Percentiles rank a stretch among this genome's conserved stretches.
phyloP scores from a whole-genome alignment of 768 basidiomycete species.

The Leucocoprinus leucothites region DNA sequence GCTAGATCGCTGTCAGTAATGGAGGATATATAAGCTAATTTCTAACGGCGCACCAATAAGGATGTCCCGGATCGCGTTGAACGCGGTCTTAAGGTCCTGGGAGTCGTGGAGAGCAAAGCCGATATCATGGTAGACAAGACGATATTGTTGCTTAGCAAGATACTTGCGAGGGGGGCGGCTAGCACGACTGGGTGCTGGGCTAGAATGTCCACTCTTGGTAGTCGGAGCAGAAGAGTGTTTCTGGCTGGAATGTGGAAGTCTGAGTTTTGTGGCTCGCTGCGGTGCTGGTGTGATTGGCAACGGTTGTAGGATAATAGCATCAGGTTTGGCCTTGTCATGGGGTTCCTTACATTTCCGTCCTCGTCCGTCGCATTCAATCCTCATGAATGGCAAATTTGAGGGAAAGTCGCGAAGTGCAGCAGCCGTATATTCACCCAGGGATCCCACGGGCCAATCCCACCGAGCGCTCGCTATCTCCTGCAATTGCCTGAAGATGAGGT shows the following conservation, averaged over 20 bases:
- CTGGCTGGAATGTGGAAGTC: no score
- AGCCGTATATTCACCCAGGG: background rate
- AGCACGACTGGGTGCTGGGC: no score
- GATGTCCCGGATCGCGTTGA: background rate
- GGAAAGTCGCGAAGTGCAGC: no score
- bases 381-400: slow-evolving; percentile 3
- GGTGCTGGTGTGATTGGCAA: background rate
- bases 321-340: background rate
- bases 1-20: background rate
- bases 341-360: background rate
- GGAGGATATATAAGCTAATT: background rate
- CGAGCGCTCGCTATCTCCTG: background rate
- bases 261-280: no score
- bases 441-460: background rate
- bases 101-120: slow-evolving; percentile 23
- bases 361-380: background rate
- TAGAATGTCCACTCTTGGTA: background rate
- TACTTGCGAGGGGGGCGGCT: background rate
- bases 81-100: slow-evolving; percentile 15
- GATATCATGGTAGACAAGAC: background rate
- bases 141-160: background rate
- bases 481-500: slow-evolving; percentile 11
- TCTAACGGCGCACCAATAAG: background rate
- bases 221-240: no score
- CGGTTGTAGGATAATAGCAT: background rate